These are phyloP conservation scores for Alectoria sarmentosa DNA, from an alignment of 495 filamentous ascomycete genomes.

Conservation along the genomic window DNA sequence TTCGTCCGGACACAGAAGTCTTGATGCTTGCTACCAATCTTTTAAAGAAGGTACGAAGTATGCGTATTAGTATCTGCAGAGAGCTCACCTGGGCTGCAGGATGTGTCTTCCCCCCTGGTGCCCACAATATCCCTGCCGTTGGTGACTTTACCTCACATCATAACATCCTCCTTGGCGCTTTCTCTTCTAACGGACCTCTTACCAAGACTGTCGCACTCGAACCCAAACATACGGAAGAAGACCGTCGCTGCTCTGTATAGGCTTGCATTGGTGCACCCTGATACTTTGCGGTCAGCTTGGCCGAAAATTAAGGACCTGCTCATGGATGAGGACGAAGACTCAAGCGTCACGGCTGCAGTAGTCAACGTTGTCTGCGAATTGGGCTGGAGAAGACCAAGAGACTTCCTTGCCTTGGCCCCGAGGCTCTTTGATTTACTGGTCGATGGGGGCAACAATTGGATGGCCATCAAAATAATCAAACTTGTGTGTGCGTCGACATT, in stretches of 20 bases:
- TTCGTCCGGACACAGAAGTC: constrained; percentile 90
- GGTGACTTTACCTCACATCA: constrained; percentile 79
- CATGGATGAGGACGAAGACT: constrained; percentile 83
- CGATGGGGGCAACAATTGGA: constrained; percentile 96
- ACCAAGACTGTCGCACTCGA: constrained; percentile 77
- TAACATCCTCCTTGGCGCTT: constrained; percentile 82
- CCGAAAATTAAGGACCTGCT: constrained; percentile 92
- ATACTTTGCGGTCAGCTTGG: constrained; percentile 87
- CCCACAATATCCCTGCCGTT: constrained; percentile 79
- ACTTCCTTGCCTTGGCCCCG: constrained; percentile 88
- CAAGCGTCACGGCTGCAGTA: constrained; percentile 89
- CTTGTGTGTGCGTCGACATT: constrained; percentile 49
- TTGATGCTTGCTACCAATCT: constrained; percentile 96
- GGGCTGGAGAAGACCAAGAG: constrained; percentile 85
- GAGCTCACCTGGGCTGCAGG: constrained; percentile 41
- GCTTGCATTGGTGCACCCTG: constrained; percentile 86
- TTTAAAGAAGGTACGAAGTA: constrained; percentile 73
- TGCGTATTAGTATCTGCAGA: background rate
- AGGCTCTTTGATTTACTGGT: constrained; percentile 87
- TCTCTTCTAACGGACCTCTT: constrained; percentile 80
- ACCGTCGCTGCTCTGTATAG: constrained; percentile 89
- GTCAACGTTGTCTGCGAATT: constrained; percentile 96
- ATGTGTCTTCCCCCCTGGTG: constrained; percentile 66
- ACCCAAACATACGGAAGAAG: constrained; percentile 82
- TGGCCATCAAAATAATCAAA: constrained; percentile 99